Evolutionary conservation across 257 asterid species (phyloP), one percentile per base, ranked within the genome.

Genomic region (Rubia yunnanensis): DNA sequence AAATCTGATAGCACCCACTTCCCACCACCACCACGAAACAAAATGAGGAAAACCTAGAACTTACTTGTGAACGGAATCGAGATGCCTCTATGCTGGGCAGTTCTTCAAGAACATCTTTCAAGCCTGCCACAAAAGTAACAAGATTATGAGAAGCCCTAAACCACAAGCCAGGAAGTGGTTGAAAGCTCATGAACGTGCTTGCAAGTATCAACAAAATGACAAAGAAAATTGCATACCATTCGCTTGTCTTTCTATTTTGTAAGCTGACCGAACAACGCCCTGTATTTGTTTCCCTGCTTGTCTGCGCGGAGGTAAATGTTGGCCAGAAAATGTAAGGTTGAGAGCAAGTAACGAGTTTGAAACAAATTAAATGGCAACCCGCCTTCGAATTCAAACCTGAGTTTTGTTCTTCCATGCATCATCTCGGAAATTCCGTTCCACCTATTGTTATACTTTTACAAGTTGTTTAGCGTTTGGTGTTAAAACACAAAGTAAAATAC

Each of bases 281-380:
- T 81, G 89, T 68, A 94, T 88, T 72, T 90, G 99, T 72, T 88
- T 90, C 76, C 99, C 98, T 34, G 98, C 84, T 79, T 94, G 99
- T 77, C 95, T 92, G 84, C 41, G 66, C 24, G 34, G 66, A 13
- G 41, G 60, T 70, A 70, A 68, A 66, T 38, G 68, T 65, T 73
- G 53, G 48, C 65, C 52, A 63, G 60, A n/a, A 60, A 65, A 63
- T 50, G 55, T 57, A 60, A 57, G 22, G 24, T 70, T 62, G 57
- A 48, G 24, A 49, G n/a, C 64, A 23, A 31, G 48, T 35, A 63
- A 55, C 26, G 50, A 35, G 58, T 46, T 49, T 62, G 54, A 65
- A 27, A 34, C 20, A 23, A 41, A 24, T 24, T 17, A 70, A 76
- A 39, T 34, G 23, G 65, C 59, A 72, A 35, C 49, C 31, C 50